phyloP scores from a whole-genome alignment of 1,284 basidiomycete genomes.

The Ganoderma multipileum region DNA sequence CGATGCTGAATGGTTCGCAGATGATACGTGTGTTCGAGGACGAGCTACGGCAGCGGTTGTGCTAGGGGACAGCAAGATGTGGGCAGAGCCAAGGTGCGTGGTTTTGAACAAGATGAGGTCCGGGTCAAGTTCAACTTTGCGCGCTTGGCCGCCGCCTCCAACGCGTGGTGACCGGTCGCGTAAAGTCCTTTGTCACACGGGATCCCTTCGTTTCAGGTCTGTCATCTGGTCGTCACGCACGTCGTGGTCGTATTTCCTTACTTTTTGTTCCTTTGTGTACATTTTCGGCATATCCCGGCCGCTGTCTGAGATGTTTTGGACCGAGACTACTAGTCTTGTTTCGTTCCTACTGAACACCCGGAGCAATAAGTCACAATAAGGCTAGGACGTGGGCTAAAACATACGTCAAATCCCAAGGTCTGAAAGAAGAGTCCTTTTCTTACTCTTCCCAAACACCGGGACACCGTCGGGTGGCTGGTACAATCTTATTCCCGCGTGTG shows the following conservation, averaged over 20 bases:
- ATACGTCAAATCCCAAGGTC: too few relatives aligned
- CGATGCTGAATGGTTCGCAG: neutral
- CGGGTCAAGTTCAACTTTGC: slow-evolving; percentile 2
- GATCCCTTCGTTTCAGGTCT: neutral
- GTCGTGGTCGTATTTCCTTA: neutral
- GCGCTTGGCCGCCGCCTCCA: neutral
- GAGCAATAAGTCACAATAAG: neutral
- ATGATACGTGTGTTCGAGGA: neutral
- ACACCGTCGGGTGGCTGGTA: too few relatives aligned
- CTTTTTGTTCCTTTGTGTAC: neutral
- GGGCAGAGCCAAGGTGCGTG: neutral
- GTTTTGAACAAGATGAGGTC: neutral
- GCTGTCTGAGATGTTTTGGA: neutral
- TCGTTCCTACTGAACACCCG: neutral
- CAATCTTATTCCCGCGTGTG: neutral
- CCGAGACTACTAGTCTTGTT: neutral
- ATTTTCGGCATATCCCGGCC: neutral
- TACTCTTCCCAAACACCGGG: neutral
- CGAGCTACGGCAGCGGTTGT: neutral
- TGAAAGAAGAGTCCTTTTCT: too few relatives aligned
- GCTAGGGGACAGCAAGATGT: neutral
- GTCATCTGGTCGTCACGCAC: neutral
- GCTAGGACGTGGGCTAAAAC: too few relatives aligned
- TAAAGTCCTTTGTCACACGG: slow-evolving; percentile 5
- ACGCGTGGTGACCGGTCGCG: neutral